Evolutionary conservation across 805 yeast genomes (phyloP), one percentile per base, ranked within the genome.

Genomic region (Yarrowia porcina): DNA sequence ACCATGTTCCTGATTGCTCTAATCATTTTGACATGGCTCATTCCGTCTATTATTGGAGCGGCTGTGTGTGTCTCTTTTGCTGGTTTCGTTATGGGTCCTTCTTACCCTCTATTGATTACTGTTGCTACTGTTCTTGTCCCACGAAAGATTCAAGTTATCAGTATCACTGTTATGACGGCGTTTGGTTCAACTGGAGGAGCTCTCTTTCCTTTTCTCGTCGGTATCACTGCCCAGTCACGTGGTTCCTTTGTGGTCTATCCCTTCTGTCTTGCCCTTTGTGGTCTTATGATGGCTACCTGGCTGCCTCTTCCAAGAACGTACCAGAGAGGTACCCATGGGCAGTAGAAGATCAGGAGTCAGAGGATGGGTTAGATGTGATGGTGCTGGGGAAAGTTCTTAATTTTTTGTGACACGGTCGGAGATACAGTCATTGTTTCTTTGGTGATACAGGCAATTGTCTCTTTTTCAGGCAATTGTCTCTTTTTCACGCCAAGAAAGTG

Each of bases 121-220:
- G 81, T 86, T 10, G 79, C 90, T 1, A 73, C 88, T 49, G 83
- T 84, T 62, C 75, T 84, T 1, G 71, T 90, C 44, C 96, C 96
- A 0, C 73, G 75, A 27, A 79, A 77, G 41, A 74, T 81, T 60
- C 88, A 87, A 61, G 82, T 88, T 10, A 74, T 83, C 17, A 92
- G 90, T 1, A 80, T 90, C 9, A 92, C 96, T 0, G 77, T 88
- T 61, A 83, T 87, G 20, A 85, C 91, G 63, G 91, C 94, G 0
- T 71, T 89, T 65, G 96, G 96, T 7, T 92, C 94, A 3, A 83
- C 86, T 15, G 96, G 96, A 1, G 88, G 88, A n/a, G 93, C 96
- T 0, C 79, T 83, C 0, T 66, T 89, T 7, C 94, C 96, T 0
- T 87, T 84, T 66, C 61, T 83, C 2, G 78, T 86, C 36, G 96